These are phyloP conservation scores for Syzygium aqueum DNA, from an alignment of 345 rosid genomes.

Conservation along the genomic window DNA sequence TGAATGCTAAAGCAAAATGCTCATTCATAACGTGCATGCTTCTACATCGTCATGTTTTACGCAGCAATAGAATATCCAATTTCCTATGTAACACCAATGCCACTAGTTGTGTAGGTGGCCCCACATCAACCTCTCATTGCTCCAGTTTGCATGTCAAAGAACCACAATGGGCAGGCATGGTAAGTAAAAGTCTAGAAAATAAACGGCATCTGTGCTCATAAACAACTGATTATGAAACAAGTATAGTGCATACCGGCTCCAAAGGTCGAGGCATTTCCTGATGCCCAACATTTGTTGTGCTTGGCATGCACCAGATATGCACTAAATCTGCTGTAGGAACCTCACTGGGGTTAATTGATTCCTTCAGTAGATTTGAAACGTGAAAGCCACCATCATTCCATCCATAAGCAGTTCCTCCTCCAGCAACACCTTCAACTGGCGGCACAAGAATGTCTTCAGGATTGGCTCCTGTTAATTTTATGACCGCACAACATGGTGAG, in stretches of 20 bases:
- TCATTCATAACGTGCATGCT: neutral
- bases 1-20: neutral
- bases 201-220: neutral
- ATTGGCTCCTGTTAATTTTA: conserved; percentile 14
- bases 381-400: conserved; percentile 56
- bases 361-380: conserved; percentile 28
- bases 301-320: conserved; percentile 85
- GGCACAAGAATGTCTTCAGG: conserved; percentile 38
- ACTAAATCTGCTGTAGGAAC: conserved; percentile 68
- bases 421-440: conserved; percentile 97
- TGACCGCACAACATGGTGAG: neutral
- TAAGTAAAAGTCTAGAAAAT: neutral
- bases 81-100: neutral
- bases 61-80: neutral
- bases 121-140: neutral
- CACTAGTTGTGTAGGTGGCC: neutral
- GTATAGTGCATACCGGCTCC: conserved; percentile 51
- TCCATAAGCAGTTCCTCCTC: conserved; percentile 97
- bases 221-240: neutral
- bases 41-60: neutral
- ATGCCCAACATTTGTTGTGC: conserved; percentile 66
- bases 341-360: conserved; percentile 48
- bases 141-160: neutral
- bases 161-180: neutral
- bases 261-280: conserved; percentile 77